Evolutionary conservation across 2,329 filamentous ascomycete genomes (phyloP).

Genomic region (Colletotrichum sublineola): DNA sequence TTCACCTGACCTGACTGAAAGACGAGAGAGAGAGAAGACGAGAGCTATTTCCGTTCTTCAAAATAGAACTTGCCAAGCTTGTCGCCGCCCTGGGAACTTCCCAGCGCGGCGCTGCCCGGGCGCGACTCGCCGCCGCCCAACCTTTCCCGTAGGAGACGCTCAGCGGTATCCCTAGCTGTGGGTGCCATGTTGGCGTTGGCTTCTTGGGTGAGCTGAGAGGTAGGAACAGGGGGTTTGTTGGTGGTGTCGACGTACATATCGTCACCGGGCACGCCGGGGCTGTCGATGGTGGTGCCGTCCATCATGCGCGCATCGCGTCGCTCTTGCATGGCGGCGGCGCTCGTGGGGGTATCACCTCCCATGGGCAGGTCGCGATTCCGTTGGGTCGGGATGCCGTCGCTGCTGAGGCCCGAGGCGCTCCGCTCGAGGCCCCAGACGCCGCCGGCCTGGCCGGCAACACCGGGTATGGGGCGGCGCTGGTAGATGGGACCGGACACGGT

Average conservation of each 20-base stretch:
- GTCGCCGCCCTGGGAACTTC: slow-evolving; percentile 60
- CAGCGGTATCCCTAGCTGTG: slow-evolving; percentile 67
- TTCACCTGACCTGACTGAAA: not conserved
- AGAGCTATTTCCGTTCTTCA: slow-evolving; percentile 59
- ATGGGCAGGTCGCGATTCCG: slow-evolving; percentile 52
- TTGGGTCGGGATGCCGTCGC: slow-evolving; percentile 55
- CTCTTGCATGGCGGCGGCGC: slow-evolving; percentile 63
- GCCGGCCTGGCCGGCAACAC: slow-evolving; percentile 45
- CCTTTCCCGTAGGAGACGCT: slow-evolving; percentile 73
- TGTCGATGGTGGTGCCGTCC: slow-evolving; percentile 74
- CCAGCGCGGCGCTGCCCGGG: slow-evolving; percentile 54
- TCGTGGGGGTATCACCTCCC: slow-evolving; percentile 59
- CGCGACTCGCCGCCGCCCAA: slow-evolving; percentile 65
- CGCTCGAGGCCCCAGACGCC: slow-evolving; percentile 62
- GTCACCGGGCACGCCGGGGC: slow-evolving; percentile 61
- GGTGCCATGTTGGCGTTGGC: slow-evolving; percentile 45
- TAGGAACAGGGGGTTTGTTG: slow-evolving; percentile 67
- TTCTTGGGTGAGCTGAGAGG: slow-evolving; percentile 50
- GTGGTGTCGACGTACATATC: slow-evolving; percentile 75
- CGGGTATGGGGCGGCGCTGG: slow-evolving; percentile 63
- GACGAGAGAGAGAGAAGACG: not conserved
- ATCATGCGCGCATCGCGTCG: slow-evolving; percentile 74
- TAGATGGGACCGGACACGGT: slow-evolving; percentile 85
- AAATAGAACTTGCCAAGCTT: slow-evolving; percentile 72
- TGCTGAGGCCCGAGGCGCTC: slow-evolving; percentile 66